Conservation (phyloP, 257 asterid genomes). For the Solanum virginianum region DNA sequence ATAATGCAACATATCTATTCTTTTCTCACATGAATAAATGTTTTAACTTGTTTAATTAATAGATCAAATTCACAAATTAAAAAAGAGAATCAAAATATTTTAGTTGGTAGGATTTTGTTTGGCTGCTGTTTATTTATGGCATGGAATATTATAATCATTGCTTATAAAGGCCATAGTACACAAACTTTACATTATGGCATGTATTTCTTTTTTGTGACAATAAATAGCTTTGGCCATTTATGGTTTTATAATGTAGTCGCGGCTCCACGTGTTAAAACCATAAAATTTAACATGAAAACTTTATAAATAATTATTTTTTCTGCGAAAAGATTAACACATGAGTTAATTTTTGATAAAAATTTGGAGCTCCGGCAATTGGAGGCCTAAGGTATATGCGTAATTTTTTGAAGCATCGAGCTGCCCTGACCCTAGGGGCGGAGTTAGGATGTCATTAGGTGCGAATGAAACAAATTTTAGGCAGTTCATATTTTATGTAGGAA, state of each 20-base stretch:
- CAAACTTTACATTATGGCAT: not conserved
- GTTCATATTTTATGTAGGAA: too few relatives aligned
- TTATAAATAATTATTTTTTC: too few relatives aligned
- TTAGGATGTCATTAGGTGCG: too few relatives aligned
- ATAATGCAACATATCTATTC: not conserved
- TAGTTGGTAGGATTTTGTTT: not conserved
- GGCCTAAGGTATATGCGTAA: too few relatives aligned
- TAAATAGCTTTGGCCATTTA: not conserved
- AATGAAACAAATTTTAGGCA: too few relatives aligned
- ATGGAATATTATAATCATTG: not conserved
- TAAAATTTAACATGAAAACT: too few relatives aligned
- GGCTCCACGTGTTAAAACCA: too few relatives aligned
- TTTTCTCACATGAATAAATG: not conserved
- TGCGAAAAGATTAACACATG: too few relatives aligned
- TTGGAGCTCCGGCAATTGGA: too few relatives aligned
- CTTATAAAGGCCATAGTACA: not conserved
- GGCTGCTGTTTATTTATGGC: not conserved
- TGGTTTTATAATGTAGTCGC: not conserved
- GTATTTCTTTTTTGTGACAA: not conserved
- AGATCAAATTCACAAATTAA: not conserved
- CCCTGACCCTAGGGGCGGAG: too few relatives aligned
- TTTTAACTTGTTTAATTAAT: not conserved
- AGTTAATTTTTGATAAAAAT: too few relatives aligned
- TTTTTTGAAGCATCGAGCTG: too few relatives aligned
- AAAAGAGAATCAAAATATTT: not conserved